phyloP scores from a whole-genome alignment of 345 rosid genomes.

The Hypericum androsaemum region DNA sequence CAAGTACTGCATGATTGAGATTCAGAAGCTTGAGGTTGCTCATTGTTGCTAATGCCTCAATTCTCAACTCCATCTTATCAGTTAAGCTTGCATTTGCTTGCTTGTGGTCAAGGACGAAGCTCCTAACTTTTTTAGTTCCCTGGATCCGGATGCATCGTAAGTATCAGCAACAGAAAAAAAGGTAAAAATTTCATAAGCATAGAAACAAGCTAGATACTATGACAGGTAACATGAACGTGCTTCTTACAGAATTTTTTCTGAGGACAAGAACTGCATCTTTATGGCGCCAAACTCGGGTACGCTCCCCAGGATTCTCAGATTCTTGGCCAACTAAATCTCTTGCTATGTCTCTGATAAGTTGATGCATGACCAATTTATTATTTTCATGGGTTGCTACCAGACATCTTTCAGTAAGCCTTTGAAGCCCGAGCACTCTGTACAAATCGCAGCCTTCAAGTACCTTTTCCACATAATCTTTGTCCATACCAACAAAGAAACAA shows the following conservation, averaged over 20 bases:
- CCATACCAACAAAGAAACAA: constrained; percentile 5
- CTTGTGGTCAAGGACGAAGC: neutral
- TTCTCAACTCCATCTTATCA: neutral
- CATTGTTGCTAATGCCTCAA: constrained; percentile 13
- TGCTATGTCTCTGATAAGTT: constrained; percentile 5
- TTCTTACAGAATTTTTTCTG: neutral
- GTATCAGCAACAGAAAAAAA: neutral
- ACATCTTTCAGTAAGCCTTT: neutral
- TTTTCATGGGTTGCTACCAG: neutral
- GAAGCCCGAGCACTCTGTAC: neutral
- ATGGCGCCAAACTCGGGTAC: constrained; percentile 4
- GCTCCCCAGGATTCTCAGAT: constrained; percentile 4
- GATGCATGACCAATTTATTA: constrained; percentile 4
- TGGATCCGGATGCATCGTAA: neutral
- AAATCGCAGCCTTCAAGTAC: neutral
- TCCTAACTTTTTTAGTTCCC: neutral
- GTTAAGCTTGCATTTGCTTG: neutral
- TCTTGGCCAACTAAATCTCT: constrained; percentile 7
- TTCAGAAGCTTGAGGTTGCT: constrained; percentile 11
- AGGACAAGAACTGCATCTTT: constrained; percentile 3
- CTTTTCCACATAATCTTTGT: neutral
- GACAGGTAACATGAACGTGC: no score
- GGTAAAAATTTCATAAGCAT: neutral
- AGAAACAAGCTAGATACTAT: no score
- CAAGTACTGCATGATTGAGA: constrained; percentile 10